phyloP scores from a whole-genome alignment of 331 rosid species.

The Stylosanthes scabra region DNA sequence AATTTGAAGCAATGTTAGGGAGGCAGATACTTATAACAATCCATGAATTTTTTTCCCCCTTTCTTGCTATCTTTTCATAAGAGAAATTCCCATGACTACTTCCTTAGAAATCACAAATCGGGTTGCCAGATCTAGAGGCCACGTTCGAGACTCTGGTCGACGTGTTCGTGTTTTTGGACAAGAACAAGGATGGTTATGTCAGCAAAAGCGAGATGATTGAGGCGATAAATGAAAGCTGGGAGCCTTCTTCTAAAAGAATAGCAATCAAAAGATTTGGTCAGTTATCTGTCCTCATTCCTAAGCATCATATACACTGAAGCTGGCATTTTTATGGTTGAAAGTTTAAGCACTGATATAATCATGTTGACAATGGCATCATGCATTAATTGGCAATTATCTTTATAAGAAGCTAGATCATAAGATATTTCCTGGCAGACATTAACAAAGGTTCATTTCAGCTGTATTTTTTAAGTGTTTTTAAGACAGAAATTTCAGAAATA shows the following conservation, averaged over 20 bases:
- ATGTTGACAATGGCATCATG: too few species aligned
- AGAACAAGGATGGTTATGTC: conserved; percentile 91
- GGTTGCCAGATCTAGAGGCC: conserved; percentile 79
- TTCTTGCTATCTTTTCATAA: conserved; percentile 13
- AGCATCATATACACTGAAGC: too few species aligned
- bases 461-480: too few species aligned
- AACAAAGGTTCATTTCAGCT: too few species aligned
- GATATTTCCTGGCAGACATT: too few species aligned
- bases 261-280: conserved; percentile 95
- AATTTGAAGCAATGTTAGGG: too few species aligned
- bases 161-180: conserved; percentile 93
- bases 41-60: conserved; percentile 22
- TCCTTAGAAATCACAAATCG: conserved; percentile 68
- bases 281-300: too few species aligned
- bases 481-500: too few species aligned
- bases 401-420: too few species aligned
- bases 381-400: too few species aligned
- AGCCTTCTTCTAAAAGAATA: conserved; percentile 82
- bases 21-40: not conserved
- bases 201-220: conserved; percentile 92
- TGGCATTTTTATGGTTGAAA: too few species aligned
- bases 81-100: conserved; percentile 51
- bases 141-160: conserved; percentile 91
- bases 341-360: too few species aligned
- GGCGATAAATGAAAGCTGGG: conserved; percentile 94